These are phyloP conservation scores for Cyclotella distinguenda DNA, from an alignment of 108 stramenopile species.

Conservation along the genomic window DNA sequence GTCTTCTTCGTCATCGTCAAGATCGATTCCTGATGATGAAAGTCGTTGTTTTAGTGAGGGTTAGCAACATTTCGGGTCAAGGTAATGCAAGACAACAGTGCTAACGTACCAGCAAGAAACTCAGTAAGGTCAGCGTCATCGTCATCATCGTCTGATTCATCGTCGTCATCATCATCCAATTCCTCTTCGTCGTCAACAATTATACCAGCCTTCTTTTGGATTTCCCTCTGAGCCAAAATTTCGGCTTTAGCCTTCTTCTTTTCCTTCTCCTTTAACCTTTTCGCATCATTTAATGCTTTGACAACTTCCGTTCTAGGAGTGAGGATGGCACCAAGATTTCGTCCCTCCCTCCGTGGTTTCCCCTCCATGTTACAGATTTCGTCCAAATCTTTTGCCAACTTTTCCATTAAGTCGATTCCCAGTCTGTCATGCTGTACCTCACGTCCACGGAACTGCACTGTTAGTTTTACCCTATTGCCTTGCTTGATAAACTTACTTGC, in stretches of 20 bases:
- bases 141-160: constrained; percentile 56
- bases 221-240: constrained; percentile 34
- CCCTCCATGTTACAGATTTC: constrained; percentile 66
- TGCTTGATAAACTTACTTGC: constrained; percentile 84
- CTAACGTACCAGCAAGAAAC: constrained; percentile 18
- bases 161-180: constrained; percentile 34
- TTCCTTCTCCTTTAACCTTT: constrained; percentile 64
- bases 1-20: constrained; percentile 54
- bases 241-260: constrained; percentile 70
- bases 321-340: constrained; percentile 69
- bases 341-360: constrained; percentile 71
- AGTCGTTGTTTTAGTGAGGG: background rate
- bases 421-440: constrained; percentile 81
- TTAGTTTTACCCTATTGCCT: constrained; percentile 86
- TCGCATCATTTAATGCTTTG: constrained; percentile 73
- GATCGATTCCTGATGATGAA: constrained; percentile 13
- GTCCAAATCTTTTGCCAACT: constrained; percentile 66
- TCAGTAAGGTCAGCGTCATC: constrained; percentile 38
- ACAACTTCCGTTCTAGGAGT: constrained; percentile 73
- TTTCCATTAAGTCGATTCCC: constrained; percentile 69
- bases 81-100: background rate
- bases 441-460: constrained; percentile 81
- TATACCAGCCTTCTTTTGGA: constrained; percentile 8
- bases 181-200: constrained; percentile 25
- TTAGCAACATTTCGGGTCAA: background rate